Conservation (phyloP, 495 filamentous ascomycete genomes). For the Pyrenula aspistea region DNA sequence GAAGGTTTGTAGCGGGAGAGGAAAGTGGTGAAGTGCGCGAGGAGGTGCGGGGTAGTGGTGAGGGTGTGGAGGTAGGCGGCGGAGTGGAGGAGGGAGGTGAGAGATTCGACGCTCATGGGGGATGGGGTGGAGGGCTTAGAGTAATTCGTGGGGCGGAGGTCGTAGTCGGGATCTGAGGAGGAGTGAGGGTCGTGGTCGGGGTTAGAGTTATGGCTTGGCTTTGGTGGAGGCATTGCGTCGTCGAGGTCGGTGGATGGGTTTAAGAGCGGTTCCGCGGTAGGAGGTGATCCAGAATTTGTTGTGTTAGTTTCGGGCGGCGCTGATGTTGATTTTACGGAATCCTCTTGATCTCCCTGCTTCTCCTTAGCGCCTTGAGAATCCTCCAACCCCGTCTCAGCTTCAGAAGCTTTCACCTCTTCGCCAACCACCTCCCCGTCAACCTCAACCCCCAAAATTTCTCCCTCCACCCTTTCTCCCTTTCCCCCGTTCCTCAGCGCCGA, state of each 20-base stretch:
- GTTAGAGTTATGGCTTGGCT: neutral
- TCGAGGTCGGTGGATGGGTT: neutral
- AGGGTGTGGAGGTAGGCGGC: constrained; percentile 45
- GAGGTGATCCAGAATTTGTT: neutral
- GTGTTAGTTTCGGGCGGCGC: neutral
- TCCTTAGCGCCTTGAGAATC: neutral
- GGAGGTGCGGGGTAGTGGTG: constrained; percentile 52
- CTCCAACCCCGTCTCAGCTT: neutral
- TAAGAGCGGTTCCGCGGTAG: neutral
- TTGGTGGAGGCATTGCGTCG: neutral
- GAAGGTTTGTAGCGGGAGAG: constrained; percentile 60
- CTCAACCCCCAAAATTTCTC: too few species aligned
- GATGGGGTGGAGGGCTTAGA: neutral
- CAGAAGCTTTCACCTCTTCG: neutral
- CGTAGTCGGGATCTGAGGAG: neutral
- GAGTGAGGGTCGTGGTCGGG: neutral
- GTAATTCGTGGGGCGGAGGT: neutral
- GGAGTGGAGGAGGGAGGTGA: constrained; percentile 53
- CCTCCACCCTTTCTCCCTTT: too few species aligned
- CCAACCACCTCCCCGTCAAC: neutral
- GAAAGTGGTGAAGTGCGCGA: constrained; percentile 49
- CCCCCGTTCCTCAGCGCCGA: neutral
- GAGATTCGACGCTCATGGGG: constrained; percentile 50
- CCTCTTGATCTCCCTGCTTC: neutral
- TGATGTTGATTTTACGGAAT: neutral